A percentile compares a stretch with the other conserved stretches of the same genome.
Conservation (phyloP, 2,329 filamentous ascomycete species). For the Lecanicillium sp. region DNA sequence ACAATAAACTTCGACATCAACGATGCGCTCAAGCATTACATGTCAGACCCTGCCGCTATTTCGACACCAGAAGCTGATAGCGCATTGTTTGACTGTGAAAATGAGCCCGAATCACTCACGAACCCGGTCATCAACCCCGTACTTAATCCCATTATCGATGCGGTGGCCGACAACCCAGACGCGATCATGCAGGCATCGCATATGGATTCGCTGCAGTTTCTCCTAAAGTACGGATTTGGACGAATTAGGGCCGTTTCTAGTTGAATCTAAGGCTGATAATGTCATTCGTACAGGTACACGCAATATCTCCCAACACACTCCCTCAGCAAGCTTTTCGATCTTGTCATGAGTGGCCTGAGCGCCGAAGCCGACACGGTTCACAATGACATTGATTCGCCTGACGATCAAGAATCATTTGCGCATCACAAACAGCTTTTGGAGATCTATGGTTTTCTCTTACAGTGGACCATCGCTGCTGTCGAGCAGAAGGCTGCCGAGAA, state of each 20-base stretch:
- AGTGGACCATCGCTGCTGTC: conserved; percentile 93
- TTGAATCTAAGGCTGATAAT: background rate
- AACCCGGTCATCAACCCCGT: conserved; percentile 73
- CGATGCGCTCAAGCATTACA: conserved; percentile 91
- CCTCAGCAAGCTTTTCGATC: conserved; percentile 87
- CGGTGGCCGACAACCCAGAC: conserved; percentile 85
- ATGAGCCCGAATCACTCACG: conserved; percentile 77
- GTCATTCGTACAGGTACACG: conserved; percentile 60
- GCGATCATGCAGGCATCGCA: conserved; percentile 69
- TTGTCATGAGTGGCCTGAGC: conserved; percentile 78
- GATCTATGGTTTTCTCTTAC: conserved; percentile 86
- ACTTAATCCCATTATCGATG: conserved; percentile 86
- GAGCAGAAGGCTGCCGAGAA: conserved; percentile 93
- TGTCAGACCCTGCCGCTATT: conserved; percentile 82
- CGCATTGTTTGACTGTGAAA: conserved; percentile 83
- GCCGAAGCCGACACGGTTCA: conserved; percentile 80
- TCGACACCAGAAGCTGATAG: conserved; percentile 79
- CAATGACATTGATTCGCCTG: conserved; percentile 73
- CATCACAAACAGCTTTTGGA: conserved; percentile 90
- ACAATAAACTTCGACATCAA: conserved; percentile 92
- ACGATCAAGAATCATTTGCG: conserved; percentile 79
- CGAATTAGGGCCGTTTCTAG: too few relatives aligned
- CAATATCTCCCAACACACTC: conserved; percentile 71
- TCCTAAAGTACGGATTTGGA: conserved; percentile 98
- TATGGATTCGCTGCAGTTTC: conserved; percentile 90